Percentiles rank a stretch among this genome's conserved stretches.
Conservation (phyloP, 2,329 filamentous ascomycete genomes). For the Fusarium temperatum region DNA sequence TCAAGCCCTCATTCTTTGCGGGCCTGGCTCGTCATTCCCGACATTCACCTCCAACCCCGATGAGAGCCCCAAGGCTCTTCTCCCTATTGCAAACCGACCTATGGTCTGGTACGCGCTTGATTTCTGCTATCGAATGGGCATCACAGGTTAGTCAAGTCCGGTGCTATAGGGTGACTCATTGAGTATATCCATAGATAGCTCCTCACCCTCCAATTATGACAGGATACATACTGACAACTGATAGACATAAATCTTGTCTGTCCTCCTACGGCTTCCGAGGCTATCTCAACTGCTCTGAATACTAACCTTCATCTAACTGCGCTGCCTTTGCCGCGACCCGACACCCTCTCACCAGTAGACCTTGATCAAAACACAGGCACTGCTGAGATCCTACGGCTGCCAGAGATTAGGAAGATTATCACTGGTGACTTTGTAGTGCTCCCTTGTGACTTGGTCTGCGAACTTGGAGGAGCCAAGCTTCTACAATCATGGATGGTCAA, state of each 20-base stretch:
- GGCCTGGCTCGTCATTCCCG: conserved; percentile 81
- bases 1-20: conserved; percentile 84
- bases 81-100: conserved; percentile 84
- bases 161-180: conserved; percentile 1
- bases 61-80: conserved; percentile 82
- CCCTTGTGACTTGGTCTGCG: conserved; percentile 93
- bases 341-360: conserved; percentile 78
- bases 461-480: conserved; percentile 82
- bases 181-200: background rate
- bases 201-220: background rate
- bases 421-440: conserved; percentile 88
- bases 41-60: conserved; percentile 84
- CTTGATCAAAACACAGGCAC: conserved; percentile 88
- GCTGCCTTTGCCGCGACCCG: conserved; percentile 76
- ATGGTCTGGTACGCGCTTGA: conserved; percentile 93
- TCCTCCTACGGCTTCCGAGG: conserved; percentile 70
- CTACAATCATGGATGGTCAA: conserved; percentile 93
- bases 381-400: conserved; percentile 84
- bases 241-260: conserved; percentile 71
- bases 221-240: conserved; percentile 31
- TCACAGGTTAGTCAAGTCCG: conserved; percentile 66
- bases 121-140: conserved; percentile 83
- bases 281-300: conserved; percentile 75
- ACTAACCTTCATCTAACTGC: conserved; percentile 81
- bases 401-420: conserved; percentile 81